phyloP scores from a whole-genome alignment of 768 basidiomycete genomes.

The Austroboletus eburneus region DNA sequence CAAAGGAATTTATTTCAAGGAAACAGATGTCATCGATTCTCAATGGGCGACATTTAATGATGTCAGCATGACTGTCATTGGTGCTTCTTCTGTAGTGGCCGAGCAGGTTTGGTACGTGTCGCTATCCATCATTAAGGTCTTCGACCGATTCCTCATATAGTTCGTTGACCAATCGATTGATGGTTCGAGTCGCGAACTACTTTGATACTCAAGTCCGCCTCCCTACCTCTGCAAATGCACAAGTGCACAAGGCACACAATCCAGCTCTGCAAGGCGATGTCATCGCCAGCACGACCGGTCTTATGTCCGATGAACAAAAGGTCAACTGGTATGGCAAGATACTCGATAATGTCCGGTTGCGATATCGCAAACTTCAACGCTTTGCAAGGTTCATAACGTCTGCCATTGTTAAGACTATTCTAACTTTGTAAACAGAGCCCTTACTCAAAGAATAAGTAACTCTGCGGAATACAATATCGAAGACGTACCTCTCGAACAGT shows the following conservation, averaged over 20 bases:
- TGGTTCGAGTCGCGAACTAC: conserved; percentile 89
- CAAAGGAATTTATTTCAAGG: conserved; percentile 93
- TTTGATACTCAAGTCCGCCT: conserved; percentile 92
- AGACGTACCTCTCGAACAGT: conserved; percentile 65
- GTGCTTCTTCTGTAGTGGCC: conserved; percentile 87
- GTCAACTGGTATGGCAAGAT: conserved; percentile 90
- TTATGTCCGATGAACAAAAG: conserved; percentile 80
- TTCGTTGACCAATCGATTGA: conserved; percentile 86
- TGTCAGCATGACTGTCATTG: conserved; percentile 81
- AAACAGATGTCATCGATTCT: conserved; percentile 95
- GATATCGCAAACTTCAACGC: conserved; percentile 91
- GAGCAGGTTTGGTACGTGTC: conserved; percentile 86
- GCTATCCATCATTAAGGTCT: background rate
- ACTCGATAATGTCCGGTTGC: conserved; percentile 83
- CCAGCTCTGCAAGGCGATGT: conserved; percentile 36
- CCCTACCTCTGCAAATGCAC: conserved; percentile 44
- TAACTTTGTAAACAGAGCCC: conserved; percentile 39
- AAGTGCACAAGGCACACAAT: conserved; percentile 24
- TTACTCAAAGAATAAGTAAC: conserved; percentile 87
- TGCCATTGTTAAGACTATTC: background rate
- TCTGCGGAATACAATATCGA: conserved; percentile 88
- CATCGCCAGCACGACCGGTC: conserved; percentile 34
- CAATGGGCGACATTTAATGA: conserved; percentile 96
- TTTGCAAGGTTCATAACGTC: conserved; percentile 64
- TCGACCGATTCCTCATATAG: conserved; percentile 38